Evolutionary conservation across 345 rosid species (phyloP).

Genomic region (Nephelium lappaceum): DNA sequence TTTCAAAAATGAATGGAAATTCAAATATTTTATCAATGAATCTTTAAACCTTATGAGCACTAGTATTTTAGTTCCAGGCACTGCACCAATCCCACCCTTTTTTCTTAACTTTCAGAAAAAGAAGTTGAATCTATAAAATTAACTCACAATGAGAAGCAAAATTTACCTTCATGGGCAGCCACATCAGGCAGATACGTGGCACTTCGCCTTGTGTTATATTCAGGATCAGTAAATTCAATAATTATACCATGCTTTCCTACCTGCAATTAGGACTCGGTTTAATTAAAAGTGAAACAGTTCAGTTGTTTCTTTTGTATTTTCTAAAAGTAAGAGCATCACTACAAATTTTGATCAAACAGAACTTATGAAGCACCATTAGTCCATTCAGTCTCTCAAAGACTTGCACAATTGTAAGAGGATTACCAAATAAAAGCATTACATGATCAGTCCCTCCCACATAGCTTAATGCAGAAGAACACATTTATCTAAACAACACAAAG

Average conservation of each 20-base stretch:
- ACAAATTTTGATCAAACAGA: neutral
- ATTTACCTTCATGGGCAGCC: conserved; percentile 91
- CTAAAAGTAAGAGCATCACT: neutral
- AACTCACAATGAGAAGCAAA: neutral
- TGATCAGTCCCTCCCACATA: neutral
- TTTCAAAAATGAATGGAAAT: neutral
- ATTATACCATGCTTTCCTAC: conserved; percentile 92
- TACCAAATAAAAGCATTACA: neutral
- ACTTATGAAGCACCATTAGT: conserved; percentile 4
- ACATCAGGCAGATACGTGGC: conserved; percentile 99
- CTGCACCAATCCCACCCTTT: neutral
- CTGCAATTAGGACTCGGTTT: conserved; percentile 36
- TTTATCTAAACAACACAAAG: neutral
- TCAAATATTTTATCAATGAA: neutral
- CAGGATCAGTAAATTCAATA: conserved; percentile 88
- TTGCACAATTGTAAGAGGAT: conserved; percentile 4
- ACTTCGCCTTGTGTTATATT: conserved; percentile 59
- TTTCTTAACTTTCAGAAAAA: neutral
- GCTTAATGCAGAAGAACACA: conserved; percentile 4
- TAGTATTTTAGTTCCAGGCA: neutral
- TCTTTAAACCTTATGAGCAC: neutral
- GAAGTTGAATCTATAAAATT: neutral
- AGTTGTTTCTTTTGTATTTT: neutral
- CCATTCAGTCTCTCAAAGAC: neutral
- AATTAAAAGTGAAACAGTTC: neutral